Base-by-base conservation (phyloP, 257 asterid genomes). In the Fraxinus quadrangulata region DNA sequence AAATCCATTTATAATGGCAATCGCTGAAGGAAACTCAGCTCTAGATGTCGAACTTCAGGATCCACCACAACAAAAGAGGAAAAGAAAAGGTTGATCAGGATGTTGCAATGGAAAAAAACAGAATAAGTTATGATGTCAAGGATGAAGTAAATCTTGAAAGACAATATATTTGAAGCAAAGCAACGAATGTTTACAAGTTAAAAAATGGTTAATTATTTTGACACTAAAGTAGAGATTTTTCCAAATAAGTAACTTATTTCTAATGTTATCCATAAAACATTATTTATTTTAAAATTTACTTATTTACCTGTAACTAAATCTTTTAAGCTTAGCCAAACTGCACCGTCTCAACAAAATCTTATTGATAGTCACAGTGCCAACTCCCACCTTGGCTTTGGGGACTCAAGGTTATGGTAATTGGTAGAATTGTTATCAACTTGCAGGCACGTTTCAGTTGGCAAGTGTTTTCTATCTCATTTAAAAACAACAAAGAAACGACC, bases 11-110 rank as follows among this genome's bases (percentile, higher is more conserved):
- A 90, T 76, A 37, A 87, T 89, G 13, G 88, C 89, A 70, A 85
- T 75, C 51, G 97, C 94, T 33, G 89, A 86, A 42, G 84, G 90
- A 78, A 90, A 94, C 82, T 92, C 97, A 33, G 96, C 98, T 81
- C 98, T 90, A 31, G 97, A 81, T 23, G 98, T 91, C 7, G 85
- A 84, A 82, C 99, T 94, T 83, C 83, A 77, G 31, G 70, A 73
- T 74, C 70, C 77, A 65, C 54, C 78, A 77, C 9, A 24, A 36
- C 45, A 51, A 76, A 17, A 6, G 21, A 36, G 24, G 37, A 56
- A 74, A 71, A 74, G 23, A 66, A 33, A 1, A 54, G 14, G 68
- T 34, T 13, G 19, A 28, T 36, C 28, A 21, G 4, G 5, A n/a
- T 59, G n/a, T 16, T 16, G 59, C 59, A 47, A 47, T 4, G 28